Evolutionary conservation across 2,329 filamentous ascomycete genomes (phyloP).

Genomic region (Botrytis pseudocinerea): DNA sequence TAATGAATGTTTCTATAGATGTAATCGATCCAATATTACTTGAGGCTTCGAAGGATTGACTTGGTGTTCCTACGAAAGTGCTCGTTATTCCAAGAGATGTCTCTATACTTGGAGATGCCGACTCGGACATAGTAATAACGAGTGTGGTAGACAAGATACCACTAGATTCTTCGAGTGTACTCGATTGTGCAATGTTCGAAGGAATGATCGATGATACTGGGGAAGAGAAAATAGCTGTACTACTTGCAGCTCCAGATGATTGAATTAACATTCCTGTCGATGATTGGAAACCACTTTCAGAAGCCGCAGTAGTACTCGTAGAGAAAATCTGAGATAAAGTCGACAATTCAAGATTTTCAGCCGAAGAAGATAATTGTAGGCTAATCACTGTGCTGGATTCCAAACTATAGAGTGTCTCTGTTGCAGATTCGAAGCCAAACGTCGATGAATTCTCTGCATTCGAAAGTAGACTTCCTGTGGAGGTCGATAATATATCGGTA

Average conservation of each 20-base stretch:
- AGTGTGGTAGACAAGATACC: background rate
- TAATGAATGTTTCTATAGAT: background rate
- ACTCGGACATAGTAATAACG: background rate
- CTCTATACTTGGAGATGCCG: background rate
- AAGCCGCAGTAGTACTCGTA: background rate
- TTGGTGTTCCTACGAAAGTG: background rate
- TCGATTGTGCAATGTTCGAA: background rate
- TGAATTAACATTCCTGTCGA: background rate
- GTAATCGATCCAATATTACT: constrained; percentile 1
- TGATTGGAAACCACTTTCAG: background rate
- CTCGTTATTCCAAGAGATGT: background rate
- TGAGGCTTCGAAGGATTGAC: background rate
- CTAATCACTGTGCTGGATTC: background rate
- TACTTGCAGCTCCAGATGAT: background rate
- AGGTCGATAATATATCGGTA: background rate
- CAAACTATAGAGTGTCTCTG: background rate
- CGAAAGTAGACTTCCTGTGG: background rate
- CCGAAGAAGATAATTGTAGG: background rate
- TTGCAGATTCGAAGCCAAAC: background rate
- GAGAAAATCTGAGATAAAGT: background rate
- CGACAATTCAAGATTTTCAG: background rate
- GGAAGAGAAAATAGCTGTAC: background rate
- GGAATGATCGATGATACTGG: background rate
- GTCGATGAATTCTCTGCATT: background rate
- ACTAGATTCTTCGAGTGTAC: background rate